Evolutionary conservation across 495 filamentous ascomycete genomes (phyloP).

Genomic region (Cercophora newfieldiana): DNA sequence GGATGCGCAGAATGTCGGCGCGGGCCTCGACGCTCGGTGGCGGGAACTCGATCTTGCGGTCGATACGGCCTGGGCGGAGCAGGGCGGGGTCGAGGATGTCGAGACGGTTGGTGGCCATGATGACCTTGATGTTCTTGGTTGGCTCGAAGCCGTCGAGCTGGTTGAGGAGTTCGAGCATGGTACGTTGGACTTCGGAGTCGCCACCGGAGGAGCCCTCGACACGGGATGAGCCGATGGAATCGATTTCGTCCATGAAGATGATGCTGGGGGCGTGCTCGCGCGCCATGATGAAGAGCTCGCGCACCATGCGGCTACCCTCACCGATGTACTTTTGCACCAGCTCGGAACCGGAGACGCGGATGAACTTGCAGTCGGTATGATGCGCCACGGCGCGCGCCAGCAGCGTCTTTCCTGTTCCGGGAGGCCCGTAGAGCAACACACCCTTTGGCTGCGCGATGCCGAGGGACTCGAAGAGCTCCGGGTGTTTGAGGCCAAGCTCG

Average conservation of each 20-base stretch:
- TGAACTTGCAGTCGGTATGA: slow-evolving; percentile 98
- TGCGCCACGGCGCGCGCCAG: slow-evolving; percentile 94
- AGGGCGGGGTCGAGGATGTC: slow-evolving; percentile 97
- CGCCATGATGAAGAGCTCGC: slow-evolving; percentile 98
- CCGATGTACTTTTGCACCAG: slow-evolving; percentile 99
- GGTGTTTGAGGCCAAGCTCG: slow-evolving; percentile 96
- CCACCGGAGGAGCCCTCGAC: slow-evolving; percentile 94
- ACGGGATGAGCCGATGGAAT: slow-evolving; percentile 95
- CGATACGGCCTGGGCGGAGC: slow-evolving; percentile 91
- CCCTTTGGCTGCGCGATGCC: slow-evolving; percentile 98
- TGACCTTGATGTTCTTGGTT: slow-evolving; percentile 99
- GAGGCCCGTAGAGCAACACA: slow-evolving; percentile 94
- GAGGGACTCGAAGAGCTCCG: slow-evolving; percentile 96
- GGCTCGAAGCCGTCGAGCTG: slow-evolving; percentile 99
- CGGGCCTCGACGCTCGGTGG: slow-evolving; percentile 95
- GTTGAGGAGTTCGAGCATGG: slow-evolving; percentile 98
- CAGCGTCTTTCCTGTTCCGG: slow-evolving; percentile 95
- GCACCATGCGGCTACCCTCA: slow-evolving; percentile 97
- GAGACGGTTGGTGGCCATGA: slow-evolving; percentile 98
- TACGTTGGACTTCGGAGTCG: slow-evolving; percentile 98
- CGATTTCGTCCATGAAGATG: slow-evolving; percentile 99
- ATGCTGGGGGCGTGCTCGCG: slow-evolving; percentile 98
- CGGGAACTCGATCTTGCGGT: slow-evolving; percentile 99
- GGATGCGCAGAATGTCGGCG: slow-evolving; percentile 96
- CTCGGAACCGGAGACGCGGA: slow-evolving; percentile 93